Evolutionary conservation across 768 basidiomycete species (phyloP).

Genomic region (Hemileccinum rubropunctum): DNA sequence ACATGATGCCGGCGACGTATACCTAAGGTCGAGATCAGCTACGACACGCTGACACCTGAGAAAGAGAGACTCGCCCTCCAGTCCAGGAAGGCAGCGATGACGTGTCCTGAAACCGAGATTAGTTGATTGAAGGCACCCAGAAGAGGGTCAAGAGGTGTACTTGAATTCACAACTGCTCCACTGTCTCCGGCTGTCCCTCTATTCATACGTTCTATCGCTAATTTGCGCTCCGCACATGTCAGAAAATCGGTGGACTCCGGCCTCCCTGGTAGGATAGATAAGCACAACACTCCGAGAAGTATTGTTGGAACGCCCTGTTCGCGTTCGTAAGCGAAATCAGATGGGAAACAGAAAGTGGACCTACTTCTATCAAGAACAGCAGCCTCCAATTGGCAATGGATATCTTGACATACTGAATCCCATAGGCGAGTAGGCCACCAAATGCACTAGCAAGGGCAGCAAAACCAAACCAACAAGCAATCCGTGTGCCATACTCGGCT

Average conservation of each 20-base stretch:
- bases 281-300: conserved; percentile 25
- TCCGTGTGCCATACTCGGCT: conserved; percentile 43
- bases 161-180: conserved; percentile 39
- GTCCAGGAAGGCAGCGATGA: conserved; percentile 43
- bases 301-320: conserved; percentile 56
- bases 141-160: conserved; percentile 19
- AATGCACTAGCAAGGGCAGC: conserved; percentile 58
- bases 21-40: conserved; percentile 25
- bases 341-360: not conserved
- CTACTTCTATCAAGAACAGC: conserved; percentile 29
- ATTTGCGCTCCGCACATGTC: conserved; percentile 31
- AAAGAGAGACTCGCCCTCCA: conserved; percentile 35
- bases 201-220: conserved; percentile 35
- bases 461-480: conserved; percentile 54
- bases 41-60: not conserved
- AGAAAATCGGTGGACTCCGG: conserved; percentile 35
- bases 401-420: conserved; percentile 40
- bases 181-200: conserved; percentile 43
- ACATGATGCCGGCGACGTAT: conserved; percentile 48
- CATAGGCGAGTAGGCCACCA: conserved; percentile 54
- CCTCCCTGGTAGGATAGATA: conserved; percentile 31
- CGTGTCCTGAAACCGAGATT: conserved; percentile 33
- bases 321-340: not conserved
- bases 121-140: not conserved
- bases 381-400: conserved; percentile 42